Evolutionary conservation across 106 monocot genomes (phyloP), one percentile per base, ranked within the genome.

Genomic region (Dioscorea dumetorum): DNA sequence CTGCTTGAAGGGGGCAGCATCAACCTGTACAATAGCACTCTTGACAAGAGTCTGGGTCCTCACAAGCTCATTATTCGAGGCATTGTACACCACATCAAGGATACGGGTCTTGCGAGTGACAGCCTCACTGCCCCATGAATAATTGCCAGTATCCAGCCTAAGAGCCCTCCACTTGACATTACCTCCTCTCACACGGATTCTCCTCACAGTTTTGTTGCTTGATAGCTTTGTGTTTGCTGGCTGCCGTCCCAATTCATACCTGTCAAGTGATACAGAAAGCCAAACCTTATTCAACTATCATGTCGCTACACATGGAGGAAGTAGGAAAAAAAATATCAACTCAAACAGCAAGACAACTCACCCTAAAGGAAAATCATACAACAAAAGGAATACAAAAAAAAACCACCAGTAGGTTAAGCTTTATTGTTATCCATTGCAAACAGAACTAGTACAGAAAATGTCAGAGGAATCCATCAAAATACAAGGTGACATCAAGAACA

Each of bases 141-240:
- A 93, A 53, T 93, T 93, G 2, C 93, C 93, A 2, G 85, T 93
- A 59, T 93, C 93, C 70, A 93, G 66, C 5, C 93, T 75, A 8
- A 93, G 79, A 20, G 93, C 89, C 70, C 93, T 88, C 93, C 82
- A 94, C 72, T 94, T 94, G 19, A 94, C 72, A n/a, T 94, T 94
- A 6, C 93, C 93, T 61, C 93, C 93, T 9, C 93, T 68, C 32
- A 89, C 93, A 20, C 89, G 81, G 31, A 94, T 82, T 33, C 93
- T 74, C 57, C 93, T 72, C 60, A 90, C 93, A 2, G 89, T 94
- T 77, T 94, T 94, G 77, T 94, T 94, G 88, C 88, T 92, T 5
- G 92, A 92, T 22, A 92, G 73, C 61, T 92, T 92, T 0, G 92
- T 92, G 72, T 79, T 92, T 13, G 92, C 85, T 1, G 88, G 83